Conservation (phyloP, 2,329 filamentous ascomycete species). For the Fusarium aywerte region DNA sequence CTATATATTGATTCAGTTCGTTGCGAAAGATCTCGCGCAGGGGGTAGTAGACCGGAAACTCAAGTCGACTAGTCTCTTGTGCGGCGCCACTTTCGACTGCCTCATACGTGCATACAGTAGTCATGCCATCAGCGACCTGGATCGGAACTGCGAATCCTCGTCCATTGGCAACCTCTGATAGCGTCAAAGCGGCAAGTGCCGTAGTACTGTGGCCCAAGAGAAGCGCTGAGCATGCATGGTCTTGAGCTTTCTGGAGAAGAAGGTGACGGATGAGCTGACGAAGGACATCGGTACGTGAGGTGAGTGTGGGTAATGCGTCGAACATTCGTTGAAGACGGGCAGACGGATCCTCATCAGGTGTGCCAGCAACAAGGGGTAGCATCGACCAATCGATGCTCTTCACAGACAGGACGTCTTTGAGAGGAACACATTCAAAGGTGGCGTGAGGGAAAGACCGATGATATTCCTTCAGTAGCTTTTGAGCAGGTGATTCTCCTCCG, state of each 20-base stretch:
- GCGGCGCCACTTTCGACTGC: constrained; percentile 34
- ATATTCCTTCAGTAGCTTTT: constrained; percentile 63
- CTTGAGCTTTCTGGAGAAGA: constrained; percentile 72
- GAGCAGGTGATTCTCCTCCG: constrained; percentile 49
- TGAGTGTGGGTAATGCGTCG: constrained; percentile 73
- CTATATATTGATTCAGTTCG: constrained; percentile 77
- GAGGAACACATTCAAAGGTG: constrained; percentile 68
- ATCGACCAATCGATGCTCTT: constrained; percentile 65
- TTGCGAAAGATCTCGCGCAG: constrained; percentile 85
- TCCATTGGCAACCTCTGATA: constrained; percentile 91
- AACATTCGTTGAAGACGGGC: constrained; percentile 66
- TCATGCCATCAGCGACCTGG: constrained; percentile 79
- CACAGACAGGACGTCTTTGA: constrained; percentile 70
- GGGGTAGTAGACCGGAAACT: constrained; percentile 75
- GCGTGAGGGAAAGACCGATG: constrained; percentile 73
- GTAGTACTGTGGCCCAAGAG: constrained; percentile 90
- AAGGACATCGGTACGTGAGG: constrained; percentile 79
- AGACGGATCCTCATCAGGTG: constrained; percentile 44
- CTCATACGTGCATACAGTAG: constrained; percentile 50
- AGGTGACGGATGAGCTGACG: constrained; percentile 77
- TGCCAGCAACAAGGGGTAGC: constrained; percentile 49
- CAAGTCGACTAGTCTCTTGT: constrained; percentile 34
- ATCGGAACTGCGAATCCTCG: constrained; percentile 85
- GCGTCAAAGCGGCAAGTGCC: constrained; percentile 83
- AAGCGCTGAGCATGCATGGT: constrained; percentile 72